phyloP scores from a whole-genome alignment of 345 rosid genomes.

The Triadica sebifera region DNA sequence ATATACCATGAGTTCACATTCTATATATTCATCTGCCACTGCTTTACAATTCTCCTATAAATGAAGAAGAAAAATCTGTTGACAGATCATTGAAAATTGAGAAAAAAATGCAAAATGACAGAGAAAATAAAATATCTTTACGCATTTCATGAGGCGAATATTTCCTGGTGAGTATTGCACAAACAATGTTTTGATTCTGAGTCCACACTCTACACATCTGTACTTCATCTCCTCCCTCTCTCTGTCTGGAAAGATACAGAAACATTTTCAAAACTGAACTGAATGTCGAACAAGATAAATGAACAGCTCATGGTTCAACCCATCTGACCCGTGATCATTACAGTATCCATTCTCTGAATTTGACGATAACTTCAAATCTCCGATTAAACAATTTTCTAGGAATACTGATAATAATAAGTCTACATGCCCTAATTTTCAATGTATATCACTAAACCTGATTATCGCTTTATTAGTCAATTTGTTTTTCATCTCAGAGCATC shows the following conservation, averaged over 20 bases:
- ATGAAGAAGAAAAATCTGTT: neutral
- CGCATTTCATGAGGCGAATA: constrained; percentile 80
- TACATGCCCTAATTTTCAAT: no score
- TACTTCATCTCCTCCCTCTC: constrained; percentile 31
- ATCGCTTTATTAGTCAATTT: no score
- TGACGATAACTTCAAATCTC: no score
- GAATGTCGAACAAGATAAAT: no score
- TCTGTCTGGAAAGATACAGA: neutral
- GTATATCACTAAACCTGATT: no score
- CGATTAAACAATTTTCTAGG: no score
- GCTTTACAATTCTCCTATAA: constrained; percentile 63
- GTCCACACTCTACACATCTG: constrained; percentile 67
- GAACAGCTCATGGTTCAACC: no score
- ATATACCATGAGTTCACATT: constrained; percentile 72
- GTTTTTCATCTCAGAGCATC: no score
- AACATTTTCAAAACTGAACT: no score
- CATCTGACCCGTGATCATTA: no score
- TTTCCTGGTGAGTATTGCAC: constrained; percentile 71
- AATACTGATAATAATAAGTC: no score
- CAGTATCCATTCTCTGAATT: no score
- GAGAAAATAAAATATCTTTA: constrained; percentile 21
- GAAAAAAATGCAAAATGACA: neutral
- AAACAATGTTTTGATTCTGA: constrained; percentile 46
- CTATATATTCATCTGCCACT: constrained; percentile 71
- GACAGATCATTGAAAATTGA: neutral